Percentiles rank a stretch among this genome's conserved stretches.
These are phyloP conservation scores for Lolium multiflorum DNA, from an alignment of 176 grass and related monocot species.

Conservation along the genomic window DNA sequence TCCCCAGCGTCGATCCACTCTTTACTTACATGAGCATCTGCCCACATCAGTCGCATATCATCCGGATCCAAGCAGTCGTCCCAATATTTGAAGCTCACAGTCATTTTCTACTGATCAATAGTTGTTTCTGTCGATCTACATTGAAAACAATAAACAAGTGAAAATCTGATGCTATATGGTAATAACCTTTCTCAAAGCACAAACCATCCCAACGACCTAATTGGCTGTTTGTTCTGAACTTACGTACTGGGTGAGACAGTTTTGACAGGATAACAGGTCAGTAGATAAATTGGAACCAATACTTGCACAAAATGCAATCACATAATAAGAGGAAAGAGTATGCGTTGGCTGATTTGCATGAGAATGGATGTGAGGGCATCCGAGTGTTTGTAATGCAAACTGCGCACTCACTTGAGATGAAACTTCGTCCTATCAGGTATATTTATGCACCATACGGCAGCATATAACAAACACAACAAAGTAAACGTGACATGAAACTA, in stretches of 20 bases:
- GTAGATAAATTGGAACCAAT: neutral
- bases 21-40: slow-evolving; percentile 71
- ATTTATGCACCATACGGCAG: neutral
- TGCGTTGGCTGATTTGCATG: neutral
- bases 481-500: slow-evolving; percentile 13
- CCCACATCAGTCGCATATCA: slow-evolving; percentile 85
- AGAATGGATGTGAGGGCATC: neutral
- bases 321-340: neutral
- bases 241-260: neutral
- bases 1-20: slow-evolving; percentile 93
- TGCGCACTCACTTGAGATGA: slow-evolving; percentile 10
- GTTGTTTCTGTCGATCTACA: slow-evolving; percentile 13
- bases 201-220: neutral
- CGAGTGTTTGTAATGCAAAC: slow-evolving; percentile 18
- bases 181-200: neutral
- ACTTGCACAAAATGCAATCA: neutral
- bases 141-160: neutral
- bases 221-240: neutral
- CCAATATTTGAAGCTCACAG: slow-evolving; percentile 92
- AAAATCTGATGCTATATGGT: neutral
- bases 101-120: slow-evolving; percentile 56
- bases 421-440: neutral
- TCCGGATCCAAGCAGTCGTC: slow-evolving; percentile 86
- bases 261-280: neutral
- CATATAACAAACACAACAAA: neutral